Base-by-base conservation (phyloP, 345 rosid genomes). In the Pseudoturritis turrita region DNA sequence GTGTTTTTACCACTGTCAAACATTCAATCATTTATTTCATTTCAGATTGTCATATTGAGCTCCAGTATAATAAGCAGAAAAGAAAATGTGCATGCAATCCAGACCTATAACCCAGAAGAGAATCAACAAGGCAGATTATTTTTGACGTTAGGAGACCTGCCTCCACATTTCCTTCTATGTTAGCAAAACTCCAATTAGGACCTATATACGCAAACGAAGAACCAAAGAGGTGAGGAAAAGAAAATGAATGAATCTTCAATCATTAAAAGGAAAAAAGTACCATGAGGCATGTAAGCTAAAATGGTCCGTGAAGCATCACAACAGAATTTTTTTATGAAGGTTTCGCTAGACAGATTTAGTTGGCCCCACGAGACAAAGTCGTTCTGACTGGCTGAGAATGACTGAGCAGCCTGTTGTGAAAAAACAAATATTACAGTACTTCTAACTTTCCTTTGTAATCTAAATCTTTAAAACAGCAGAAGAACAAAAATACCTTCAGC, bases 81-180 rank as follows among this genome's bases (percentile, higher is more conserved):
- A 40, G 43, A 73, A 55, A 39, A 19, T 19, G 26, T 6, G 33
- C 44, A 45, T 31, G 76, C 61, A 17, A 18, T 11, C 52, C 72
- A 33, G 12, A 91, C 99, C 96, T 91, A 79, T 89, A 91, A 46
- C 79, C 91, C 17, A 82, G 86, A 61, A 95, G 92, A 41, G 86
- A 78, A 45, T 85, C 86, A 35, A 87, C 4, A n/a, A 91, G 99
- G 81, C 89, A 83, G 61, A 71, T 45, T 63, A 80, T 68, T 77
- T 88, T 91, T 18, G 72, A 13, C 5, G 89, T 78, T 44, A 95
- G 51, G 39, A 83, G 80, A 26, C 96, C 96, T 17, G 75, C 74
- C 76, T 76, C 81, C 60, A 81, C 28, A 64, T 75, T 56, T 26
- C 35, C 74, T 40, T 77, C 65, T 8, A 75, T 31, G 62, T 85